phyloP scores from a whole-genome alignment of 2,329 filamentous ascomycete genomes.

The Colletotrichum sp. region DNA sequence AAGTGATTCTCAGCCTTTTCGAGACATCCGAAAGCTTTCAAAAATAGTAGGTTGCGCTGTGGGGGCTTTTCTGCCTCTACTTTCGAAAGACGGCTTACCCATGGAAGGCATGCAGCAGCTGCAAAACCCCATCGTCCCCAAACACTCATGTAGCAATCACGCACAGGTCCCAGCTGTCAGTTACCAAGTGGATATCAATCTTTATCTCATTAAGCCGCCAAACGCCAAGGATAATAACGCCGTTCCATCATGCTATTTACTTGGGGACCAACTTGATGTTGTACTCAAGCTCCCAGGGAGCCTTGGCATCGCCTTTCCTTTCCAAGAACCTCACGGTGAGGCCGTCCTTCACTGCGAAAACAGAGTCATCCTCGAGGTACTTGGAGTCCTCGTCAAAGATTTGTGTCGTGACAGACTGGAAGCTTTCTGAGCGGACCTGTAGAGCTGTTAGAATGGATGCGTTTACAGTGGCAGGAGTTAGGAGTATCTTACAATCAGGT shows the following conservation, averaged over 20 bases:
- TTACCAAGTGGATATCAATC: neutral
- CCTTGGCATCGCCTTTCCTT: slow-evolving; percentile 45
- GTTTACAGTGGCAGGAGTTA: neutral
- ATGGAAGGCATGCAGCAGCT: neutral
- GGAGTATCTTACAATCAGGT: slow-evolving; percentile 52
- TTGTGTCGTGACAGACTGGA: slow-evolving; percentile 74
- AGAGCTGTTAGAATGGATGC: neutral
- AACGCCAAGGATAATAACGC: neutral
- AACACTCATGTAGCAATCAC: neutral
- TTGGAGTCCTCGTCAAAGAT: slow-evolving; percentile 74
- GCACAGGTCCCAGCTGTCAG: neutral
- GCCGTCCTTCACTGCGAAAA: slow-evolving; percentile 61
- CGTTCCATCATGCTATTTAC: neutral
- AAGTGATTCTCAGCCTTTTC: neutral
- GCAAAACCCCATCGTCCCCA: neutral
- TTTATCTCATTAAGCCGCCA: neutral
- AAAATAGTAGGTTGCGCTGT: neutral
- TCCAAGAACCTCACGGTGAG: slow-evolving; percentile 48
- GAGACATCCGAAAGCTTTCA: neutral
- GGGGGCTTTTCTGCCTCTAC: fast-evolving
- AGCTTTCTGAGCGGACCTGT: slow-evolving; percentile 53
- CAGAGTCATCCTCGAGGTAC: slow-evolving; percentile 60
- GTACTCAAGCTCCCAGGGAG: slow-evolving; percentile 64
- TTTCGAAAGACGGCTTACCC: neutral
- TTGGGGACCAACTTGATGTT: slow-evolving; percentile 47